A percentile compares a stretch with the other conserved stretches of the same genome.
Evolutionary conservation across 331 rosid genomes (phyloP).

Genomic region (Cydonia oblonga): DNA sequence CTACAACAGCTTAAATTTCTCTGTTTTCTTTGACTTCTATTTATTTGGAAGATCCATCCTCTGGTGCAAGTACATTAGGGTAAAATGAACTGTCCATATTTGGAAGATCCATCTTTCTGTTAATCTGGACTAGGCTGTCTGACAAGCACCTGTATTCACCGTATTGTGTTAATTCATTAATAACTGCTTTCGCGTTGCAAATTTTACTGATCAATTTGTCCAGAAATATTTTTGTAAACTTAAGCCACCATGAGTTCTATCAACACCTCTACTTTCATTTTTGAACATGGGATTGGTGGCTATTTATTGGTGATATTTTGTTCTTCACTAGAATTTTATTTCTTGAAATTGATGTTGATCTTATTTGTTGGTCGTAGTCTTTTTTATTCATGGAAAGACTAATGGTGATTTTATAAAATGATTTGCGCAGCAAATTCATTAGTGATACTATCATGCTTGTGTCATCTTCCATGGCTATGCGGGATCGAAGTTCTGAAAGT

Average conservation of each 20-base stretch:
- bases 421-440: slow-evolving; percentile 68
- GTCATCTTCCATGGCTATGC: slow-evolving; percentile 80
- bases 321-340: background rate
- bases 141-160: background rate
- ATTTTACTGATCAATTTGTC: background rate
- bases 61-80: background rate
- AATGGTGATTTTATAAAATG: background rate
- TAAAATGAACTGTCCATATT: background rate
- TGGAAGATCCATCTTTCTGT: too few relatives aligned
- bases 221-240: background rate
- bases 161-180: background rate
- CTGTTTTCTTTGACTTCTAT: background rate
- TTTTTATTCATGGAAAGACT: background rate
- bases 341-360: background rate
- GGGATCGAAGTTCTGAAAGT: slow-evolving; percentile 74
- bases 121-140: background rate
- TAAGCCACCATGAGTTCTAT: background rate
- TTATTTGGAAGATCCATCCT: background rate
- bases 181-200: too few relatives aligned
- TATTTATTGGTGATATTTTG: background rate
- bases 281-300: background rate
- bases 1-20: background rate
- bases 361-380: background rate
- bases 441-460: slow-evolving; percentile 69
- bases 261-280: background rate